Base-by-base conservation (phyloP, 495 filamentous ascomycete genomes). In the Trichocladium uniseriatum region DNA sequence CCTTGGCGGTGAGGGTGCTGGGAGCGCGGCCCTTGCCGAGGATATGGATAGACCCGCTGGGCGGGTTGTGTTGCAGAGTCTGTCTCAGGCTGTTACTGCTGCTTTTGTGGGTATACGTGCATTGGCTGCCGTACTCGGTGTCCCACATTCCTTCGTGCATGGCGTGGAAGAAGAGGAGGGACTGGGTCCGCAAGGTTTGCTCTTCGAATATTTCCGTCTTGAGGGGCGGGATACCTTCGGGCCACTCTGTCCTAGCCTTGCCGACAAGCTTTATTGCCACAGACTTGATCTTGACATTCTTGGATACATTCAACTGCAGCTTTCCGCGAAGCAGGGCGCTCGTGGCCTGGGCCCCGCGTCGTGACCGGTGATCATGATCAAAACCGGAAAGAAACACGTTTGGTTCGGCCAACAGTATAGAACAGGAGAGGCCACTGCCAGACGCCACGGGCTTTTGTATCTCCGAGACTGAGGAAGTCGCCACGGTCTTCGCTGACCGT, bases 211-310 rank as follows among this genome's bases (percentile, higher is more conserved):
- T 83, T 46, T 94, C 84, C 0, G 82, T 72, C 63, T 94, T 96
- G 53, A 79, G 77, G 1, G 92, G 94, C 6, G 92, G 94, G 18
- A 98, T 95, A 28, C 91, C 92, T 73, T 98, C 92, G 18, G 94
- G 92, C 92, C 92, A 98, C 61, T 95, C 89, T 0, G 92, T 98
- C 53, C 84, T 81, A 2, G 89, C 84, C 61, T 83, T 84, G 15
- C 91, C 92, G 24, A 80, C 77, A 56, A 98, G 90, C 55, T 83
- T 86, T 41, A 98, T 70, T 5, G 85, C 87, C 24, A 98, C 79
- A n/a, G 89, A 82, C 72, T 94, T 96, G 51, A 98, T 84, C 71
- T 98, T 98, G 34, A 88, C 82, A 56, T 82, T 84, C 66, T 97
- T 98, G 35, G 83, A 84, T 9, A 96, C 77, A 52, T 82, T 82